Evolutionary conservation across 2,329 filamentous ascomycete species (phyloP).

Genomic region (Pseudocercospora pini-densiflorae): DNA sequence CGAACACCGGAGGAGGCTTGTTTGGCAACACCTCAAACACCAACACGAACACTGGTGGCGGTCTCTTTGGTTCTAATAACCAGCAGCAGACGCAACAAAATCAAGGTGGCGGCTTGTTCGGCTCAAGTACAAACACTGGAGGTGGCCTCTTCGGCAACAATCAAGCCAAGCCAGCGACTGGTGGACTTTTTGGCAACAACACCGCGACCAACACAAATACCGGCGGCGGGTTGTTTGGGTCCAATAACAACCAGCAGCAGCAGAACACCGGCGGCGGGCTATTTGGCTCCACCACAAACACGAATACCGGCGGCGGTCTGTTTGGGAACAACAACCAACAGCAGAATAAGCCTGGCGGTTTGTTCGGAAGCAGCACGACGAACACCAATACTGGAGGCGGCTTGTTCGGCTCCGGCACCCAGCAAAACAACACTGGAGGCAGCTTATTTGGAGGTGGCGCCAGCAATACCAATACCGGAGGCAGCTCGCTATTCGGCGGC

Average conservation of each 20-base stretch:
- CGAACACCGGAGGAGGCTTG: slow-evolving; percentile 38
- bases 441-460: slow-evolving; percentile 45
- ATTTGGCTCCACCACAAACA: slow-evolving; percentile 34
- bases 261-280: slow-evolving; percentile 26
- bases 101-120: slow-evolving; percentile 36
- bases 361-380: slow-evolving; percentile 43
- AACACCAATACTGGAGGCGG: slow-evolving; percentile 37
- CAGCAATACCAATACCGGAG: slow-evolving; percentile 33
- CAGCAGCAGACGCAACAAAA: slow-evolving; percentile 23
- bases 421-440: slow-evolving; percentile 38
- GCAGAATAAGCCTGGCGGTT: slow-evolving; percentile 41
- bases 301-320: slow-evolving; percentile 37
- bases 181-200: slow-evolving; percentile 46
- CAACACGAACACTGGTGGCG: slow-evolving; percentile 30
- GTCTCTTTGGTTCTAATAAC: slow-evolving; percentile 32
- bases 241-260: slow-evolving; percentile 23
- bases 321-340: slow-evolving; percentile 49
- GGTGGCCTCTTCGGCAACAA: slow-evolving; percentile 39
- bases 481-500: slow-evolving; percentile 38
- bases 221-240: slow-evolving; percentile 37
- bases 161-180: slow-evolving; percentile 18
- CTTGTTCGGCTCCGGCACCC: slow-evolving; percentile 42
- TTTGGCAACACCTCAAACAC: slow-evolving; percentile 25
- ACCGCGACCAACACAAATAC: slow-evolving; percentile 33
- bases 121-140: slow-evolving; percentile 44